Evolutionary conservation across 139 green algal species (phyloP).

Genomic region (Mesotaenium endlicherianum): DNA sequence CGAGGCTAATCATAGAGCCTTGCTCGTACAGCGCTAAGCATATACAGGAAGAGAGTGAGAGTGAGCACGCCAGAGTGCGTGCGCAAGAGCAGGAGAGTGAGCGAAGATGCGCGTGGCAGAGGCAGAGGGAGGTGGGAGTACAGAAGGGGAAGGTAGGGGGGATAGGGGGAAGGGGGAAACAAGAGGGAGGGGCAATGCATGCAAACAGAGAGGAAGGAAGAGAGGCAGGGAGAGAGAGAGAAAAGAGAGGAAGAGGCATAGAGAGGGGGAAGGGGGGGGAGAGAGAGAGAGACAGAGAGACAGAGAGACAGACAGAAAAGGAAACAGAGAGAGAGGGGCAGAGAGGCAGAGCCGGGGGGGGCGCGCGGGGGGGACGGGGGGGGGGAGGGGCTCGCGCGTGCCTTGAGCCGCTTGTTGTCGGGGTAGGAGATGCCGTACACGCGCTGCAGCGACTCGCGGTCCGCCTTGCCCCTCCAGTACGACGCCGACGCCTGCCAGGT

Average conservation of each 20-base stretch:
- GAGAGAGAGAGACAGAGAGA: not conserved
- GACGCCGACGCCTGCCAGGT: constrained; percentile 18
- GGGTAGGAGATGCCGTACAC: constrained; percentile 98
- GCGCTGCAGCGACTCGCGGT: constrained; percentile 70
- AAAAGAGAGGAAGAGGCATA: constrained; percentile 20
- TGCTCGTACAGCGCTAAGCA: no score
- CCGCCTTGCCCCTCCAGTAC: constrained; percentile 41
- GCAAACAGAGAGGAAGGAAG: not conserved
- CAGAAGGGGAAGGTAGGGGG: no score
- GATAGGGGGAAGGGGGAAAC: no score
- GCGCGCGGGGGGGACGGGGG: not conserved
- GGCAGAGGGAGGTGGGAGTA: no score
- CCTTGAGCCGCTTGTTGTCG: constrained; percentile 85
- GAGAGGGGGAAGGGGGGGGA: not conserved
- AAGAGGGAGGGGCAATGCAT: no score
- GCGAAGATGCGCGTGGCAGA: no score
- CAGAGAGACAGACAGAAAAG: no score
- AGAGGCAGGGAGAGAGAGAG: not conserved
- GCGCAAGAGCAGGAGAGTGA: no score
- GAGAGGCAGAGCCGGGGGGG: not conserved
- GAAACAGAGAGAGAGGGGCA: not conserved
- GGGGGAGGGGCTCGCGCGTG: not conserved
- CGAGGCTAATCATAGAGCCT: no score
- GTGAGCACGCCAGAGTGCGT: no score
- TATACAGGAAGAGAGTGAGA: no score